Evolutionary conservation across 345 rosid genomes (phyloP), one percentile per base, ranked within the genome.

Genomic region (Eucalyptus tenuipes): DNA sequence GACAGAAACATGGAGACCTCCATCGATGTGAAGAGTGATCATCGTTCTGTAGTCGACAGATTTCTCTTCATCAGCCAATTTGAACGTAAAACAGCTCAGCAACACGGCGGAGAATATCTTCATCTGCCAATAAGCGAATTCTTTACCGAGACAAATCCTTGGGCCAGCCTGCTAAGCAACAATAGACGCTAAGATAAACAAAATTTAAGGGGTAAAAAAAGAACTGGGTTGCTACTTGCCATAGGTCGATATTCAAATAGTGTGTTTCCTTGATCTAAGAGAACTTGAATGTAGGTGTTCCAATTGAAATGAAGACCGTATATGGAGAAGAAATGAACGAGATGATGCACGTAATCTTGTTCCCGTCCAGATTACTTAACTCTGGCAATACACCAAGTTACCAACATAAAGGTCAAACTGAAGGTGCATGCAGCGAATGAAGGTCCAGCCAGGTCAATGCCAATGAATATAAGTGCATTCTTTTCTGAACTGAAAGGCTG

Each of bases 111-210:
- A 85, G 90, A 93, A 92, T 33, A 93, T 93, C 94, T 94, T 94
- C 95, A 92, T 95, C 91, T 94, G 95, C 88, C 95, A 90, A 68
- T 93, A 94, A 7, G 96, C 95, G 31, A 95, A 94, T 53, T 95
- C 96, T 89, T 89, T 94, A 8, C 96, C 95, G 0, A 95, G 91
- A 90, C 96, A 95, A 75, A 91, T 92, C 49, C 95, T 37, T 18
- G 96, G 96, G 24, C 96, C 96, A 5, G 95, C 95, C 59, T 53
- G 59, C 59, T 0, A 53, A 20, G 59, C 10, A 53, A 53, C 59
- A 53, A 53, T 53, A 53, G 59, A 53, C 59, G 59, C 59, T 53
- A 57, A 57, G 59, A 27, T 16, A 5, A 22, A 27, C 16, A 82
- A 13, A 82, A 25, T 9, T 33, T 7, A 49, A 42, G 18, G 86